Conservation (phyloP, 148 eudicot species). For the Vaccinium myrtillus region DNA sequence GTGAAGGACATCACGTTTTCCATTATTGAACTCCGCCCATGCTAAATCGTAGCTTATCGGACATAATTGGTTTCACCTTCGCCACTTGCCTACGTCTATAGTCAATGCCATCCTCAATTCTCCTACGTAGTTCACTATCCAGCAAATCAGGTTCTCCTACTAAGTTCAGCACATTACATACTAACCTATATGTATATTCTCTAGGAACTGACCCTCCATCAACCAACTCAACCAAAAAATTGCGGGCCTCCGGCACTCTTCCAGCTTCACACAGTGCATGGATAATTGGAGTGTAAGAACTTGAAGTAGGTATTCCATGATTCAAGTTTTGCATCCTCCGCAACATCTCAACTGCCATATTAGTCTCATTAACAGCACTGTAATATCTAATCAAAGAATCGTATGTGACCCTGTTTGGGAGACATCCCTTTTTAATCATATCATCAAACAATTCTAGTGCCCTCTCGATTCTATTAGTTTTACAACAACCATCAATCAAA, state of each 20-base stretch:
- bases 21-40: conserved; percentile 9
- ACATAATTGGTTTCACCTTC: conserved; percentile 68
- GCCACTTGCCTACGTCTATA: conserved; percentile 48
- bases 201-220: conserved; percentile 70
- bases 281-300: conserved; percentile 78
- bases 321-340: conserved; percentile 50
- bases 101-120: conserved; percentile 64
- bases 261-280: conserved; percentile 79
- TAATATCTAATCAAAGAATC: conserved; percentile 77
- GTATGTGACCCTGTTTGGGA: conserved; percentile 72
- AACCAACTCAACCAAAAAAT: conserved; percentile 61
- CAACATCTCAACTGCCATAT: conserved; percentile 69
- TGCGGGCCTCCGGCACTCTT: conserved; percentile 57
- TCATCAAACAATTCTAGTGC: conserved; percentile 82
- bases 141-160: conserved; percentile 44
- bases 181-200: conserved; percentile 72
- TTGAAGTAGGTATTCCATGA: conserved; percentile 62
- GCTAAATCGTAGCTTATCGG: conserved; percentile 16
- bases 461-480: conserved; percentile 75
- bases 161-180: conserved; percentile 37
- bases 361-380: conserved; percentile 71
- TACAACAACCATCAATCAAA: conserved; percentile 88
- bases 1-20: neutral
- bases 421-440: conserved; percentile 58
- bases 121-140: conserved; percentile 33